phyloP scores from a whole-genome alignment of 2,329 filamentous ascomycete species.

The Paraconiothyrium sp. region DNA sequence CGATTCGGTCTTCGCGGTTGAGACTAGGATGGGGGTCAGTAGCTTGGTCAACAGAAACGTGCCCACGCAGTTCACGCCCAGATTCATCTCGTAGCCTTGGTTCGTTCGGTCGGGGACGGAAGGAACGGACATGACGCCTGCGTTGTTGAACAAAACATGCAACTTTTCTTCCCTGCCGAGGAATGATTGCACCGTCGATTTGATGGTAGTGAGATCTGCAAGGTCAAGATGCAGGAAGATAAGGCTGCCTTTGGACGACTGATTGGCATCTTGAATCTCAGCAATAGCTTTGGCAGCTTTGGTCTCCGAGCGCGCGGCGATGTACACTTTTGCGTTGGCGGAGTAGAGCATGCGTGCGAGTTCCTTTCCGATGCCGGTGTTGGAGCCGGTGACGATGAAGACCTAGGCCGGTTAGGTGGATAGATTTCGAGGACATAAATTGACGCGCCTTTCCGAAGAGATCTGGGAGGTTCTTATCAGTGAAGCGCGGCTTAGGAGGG shows the following conservation, averaged over 20 bases:
- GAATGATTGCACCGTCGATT: constrained; percentile 8
- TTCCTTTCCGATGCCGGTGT: constrained; percentile 62
- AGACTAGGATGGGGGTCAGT: constrained; percentile 38
- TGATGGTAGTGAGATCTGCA: constrained; percentile 40
- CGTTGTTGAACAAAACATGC: constrained; percentile 48
- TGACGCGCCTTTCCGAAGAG: constrained; percentile 4
- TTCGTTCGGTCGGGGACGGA: constrained; percentile 24
- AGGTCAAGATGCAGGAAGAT: constrained; percentile 49
- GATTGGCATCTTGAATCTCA: constrained; percentile 47
- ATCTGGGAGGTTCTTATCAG: constrained; percentile 9
- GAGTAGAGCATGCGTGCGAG: constrained; percentile 64
- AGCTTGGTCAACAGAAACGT: constrained; percentile 47
- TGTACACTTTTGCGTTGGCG: constrained; percentile 63
- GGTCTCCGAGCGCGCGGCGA: constrained; percentile 58
- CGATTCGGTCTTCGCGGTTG: constrained; percentile 32
- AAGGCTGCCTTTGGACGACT: constrained; percentile 38
- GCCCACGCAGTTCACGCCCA: constrained; percentile 49
- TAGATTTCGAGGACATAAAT: background rate
- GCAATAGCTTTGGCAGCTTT: constrained; percentile 58
- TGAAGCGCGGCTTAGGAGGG: constrained; percentile 5
- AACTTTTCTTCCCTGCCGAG: constrained; percentile 46
- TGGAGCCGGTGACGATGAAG: constrained; percentile 63
- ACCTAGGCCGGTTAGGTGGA: constrained; percentile 46
- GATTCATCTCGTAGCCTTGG: constrained; percentile 45
- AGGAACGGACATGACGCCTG: constrained; percentile 34